phyloP scores from a whole-genome alignment of 441 rosid genomes.

The Jatropha podagrica region DNA sequence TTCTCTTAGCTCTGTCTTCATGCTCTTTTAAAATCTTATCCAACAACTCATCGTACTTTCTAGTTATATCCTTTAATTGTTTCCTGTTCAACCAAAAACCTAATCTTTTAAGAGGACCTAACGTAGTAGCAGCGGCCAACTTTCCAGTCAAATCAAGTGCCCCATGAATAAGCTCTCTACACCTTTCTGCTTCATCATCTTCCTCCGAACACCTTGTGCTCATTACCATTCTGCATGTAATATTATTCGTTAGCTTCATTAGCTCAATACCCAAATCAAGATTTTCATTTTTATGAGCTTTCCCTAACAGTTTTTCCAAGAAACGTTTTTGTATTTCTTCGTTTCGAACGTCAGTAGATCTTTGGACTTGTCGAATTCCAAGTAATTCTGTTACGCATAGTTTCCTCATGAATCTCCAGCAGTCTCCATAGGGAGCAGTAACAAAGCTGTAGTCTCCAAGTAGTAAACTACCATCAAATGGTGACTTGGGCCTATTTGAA shows the following conservation, averaged over 20 bases:
- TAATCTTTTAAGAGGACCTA: constrained; percentile 27
- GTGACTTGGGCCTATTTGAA: background rate
- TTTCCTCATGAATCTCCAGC: constrained; percentile 34
- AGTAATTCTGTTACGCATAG: constrained; percentile 27
- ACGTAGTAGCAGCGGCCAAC: constrained; percentile 9
- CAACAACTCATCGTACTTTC: constrained; percentile 32
- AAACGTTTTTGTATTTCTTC: constrained; percentile 20
- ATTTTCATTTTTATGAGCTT: constrained; percentile 4
- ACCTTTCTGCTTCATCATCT: constrained; percentile 31
- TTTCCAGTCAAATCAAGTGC: constrained; percentile 13
- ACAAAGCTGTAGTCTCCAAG: constrained; percentile 11
- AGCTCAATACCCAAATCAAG: constrained; percentile 22
- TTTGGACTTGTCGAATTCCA: constrained; percentile 13
- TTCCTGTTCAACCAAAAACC: constrained; percentile 34
- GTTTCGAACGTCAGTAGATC: constrained; percentile 11
- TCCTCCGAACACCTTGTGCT: constrained; percentile 37
- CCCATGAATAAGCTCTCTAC: constrained; percentile 29
- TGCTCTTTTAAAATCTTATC: constrained; percentile 43
- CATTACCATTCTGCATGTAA: constrained; percentile 3
- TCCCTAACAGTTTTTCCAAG: constrained; percentile 13
- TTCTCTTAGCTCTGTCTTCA: constrained; percentile 30
- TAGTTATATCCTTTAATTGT: constrained; percentile 24
- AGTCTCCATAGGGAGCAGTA: constrained; percentile 15
- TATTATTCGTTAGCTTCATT: background rate
- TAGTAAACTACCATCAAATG: background rate